These are phyloP conservation scores for Herpetomonas muscarum DNA, from an alignment of 208 protist genomes.

Conservation along the genomic window DNA sequence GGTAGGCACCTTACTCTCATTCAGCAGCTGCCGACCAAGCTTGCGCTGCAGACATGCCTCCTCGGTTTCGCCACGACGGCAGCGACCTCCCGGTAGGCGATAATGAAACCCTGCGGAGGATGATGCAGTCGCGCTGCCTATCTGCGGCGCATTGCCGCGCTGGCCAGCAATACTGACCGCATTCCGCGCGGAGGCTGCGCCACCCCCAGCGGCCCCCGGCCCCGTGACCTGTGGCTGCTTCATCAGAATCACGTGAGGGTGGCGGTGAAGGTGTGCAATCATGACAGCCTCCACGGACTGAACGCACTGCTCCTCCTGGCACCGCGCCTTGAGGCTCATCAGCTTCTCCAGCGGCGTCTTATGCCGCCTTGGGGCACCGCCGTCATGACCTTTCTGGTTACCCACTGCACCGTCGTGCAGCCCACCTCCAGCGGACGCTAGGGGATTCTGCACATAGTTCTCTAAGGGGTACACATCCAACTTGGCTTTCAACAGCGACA, in stretches of 20 bases:
- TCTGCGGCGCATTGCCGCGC: neutral
- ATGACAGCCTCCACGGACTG: constrained; percentile 90
- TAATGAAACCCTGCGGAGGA: no score
- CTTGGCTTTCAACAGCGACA: constrained; percentile 67
- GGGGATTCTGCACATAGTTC: constrained; percentile 48
- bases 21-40: constrained; percentile 61
- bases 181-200: neutral
- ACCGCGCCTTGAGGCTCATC: constrained; percentile 72
- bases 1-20: constrained; percentile 40
- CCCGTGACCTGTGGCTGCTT: constrained; percentile 29
- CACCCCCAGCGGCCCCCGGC: neutral
- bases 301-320: constrained; percentile 73
- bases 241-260: constrained; percentile 90
- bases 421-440: constrained; percentile 18
- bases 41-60: constrained; percentile 74
- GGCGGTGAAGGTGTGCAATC: constrained; percentile 89
- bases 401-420: constrained; percentile 14
- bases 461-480: constrained; percentile 81
- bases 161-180: constrained; percentile 1
- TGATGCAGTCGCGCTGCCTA: neutral
- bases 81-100: constrained; percentile 73
- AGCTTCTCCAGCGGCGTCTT: constrained; percentile 78
- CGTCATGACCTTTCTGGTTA: neutral
- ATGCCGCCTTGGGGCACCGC: constrained; percentile 24
- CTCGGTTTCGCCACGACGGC: constrained; percentile 61